Conservation (phyloP, 2,329 filamentous ascomycete species). For the Botryotinia globosa region DNA sequence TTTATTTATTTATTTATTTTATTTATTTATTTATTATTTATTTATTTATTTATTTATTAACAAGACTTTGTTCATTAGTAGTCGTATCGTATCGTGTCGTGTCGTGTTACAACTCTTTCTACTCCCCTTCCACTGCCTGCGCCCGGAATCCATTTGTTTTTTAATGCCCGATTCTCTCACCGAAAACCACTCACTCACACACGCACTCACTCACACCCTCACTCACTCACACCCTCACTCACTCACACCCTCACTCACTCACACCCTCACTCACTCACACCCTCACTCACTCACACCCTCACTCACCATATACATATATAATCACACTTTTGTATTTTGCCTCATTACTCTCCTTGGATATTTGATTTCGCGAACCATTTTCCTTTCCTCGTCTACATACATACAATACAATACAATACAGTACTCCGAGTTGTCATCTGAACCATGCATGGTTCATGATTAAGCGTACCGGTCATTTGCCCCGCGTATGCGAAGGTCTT, state of each 20-base stretch:
- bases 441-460: not conserved
- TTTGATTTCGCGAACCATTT: not conserved
- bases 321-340: not conserved
- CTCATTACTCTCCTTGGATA: not conserved
- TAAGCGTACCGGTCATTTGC: conserved; percentile 2
- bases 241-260: not conserved
- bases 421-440: not conserved
- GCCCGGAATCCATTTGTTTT: not conserved
- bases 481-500: not conserved
- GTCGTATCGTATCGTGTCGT: no score
- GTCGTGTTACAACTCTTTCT: not conserved
- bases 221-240: not conserved
- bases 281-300: not conserved
- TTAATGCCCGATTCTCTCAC: conserved; percentile 19
- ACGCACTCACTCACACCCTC: not conserved
- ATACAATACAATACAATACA: no score
- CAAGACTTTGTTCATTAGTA: not conserved
- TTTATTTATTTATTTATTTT: not conserved
- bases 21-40: no score
- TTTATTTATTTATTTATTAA: no score
- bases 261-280: not conserved
- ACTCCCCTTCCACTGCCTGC: not conserved
- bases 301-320: not conserved
- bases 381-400: not conserved
- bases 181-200: not conserved